Conservation (phyloP, 2,329 filamentous ascomycete species). For the Lecanicillium sp. region DNA sequence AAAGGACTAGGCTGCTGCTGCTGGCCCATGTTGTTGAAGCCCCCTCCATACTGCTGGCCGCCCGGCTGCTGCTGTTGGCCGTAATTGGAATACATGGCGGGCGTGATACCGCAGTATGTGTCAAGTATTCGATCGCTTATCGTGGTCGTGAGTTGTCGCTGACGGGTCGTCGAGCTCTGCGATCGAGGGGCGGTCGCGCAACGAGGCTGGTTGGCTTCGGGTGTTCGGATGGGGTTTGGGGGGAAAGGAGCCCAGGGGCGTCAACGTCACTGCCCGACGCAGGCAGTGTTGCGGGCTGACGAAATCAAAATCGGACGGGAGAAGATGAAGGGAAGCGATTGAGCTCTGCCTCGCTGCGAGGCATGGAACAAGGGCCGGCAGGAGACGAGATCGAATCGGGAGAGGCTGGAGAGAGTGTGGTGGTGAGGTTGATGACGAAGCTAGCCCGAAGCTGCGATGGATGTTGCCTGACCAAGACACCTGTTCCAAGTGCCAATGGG, state of each 20-base stretch:
- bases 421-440: slow-evolving; percentile 11
- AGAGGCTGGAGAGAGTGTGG: not conserved
- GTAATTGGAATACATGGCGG: slow-evolving; percentile 80
- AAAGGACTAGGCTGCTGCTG: slow-evolving; percentile 49
- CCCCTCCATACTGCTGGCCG: slow-evolving; percentile 48
- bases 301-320: not conserved
- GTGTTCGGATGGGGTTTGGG: slow-evolving; percentile 2
- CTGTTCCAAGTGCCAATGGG: not conserved
- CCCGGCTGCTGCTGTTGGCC: slow-evolving; percentile 68
- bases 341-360: not conserved
- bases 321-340: not conserved
- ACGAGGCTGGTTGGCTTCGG: not conserved
- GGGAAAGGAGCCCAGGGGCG: slow-evolving; percentile 1
- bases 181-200: not conserved
- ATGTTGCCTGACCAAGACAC: slow-evolving; percentile 10
- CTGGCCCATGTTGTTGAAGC: slow-evolving; percentile 36
- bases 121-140: too few relatives aligned
- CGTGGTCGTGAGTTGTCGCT: not conserved
- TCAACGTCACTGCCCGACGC: not conserved
- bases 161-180: not conserved
- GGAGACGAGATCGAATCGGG: not conserved
- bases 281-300: not conserved
- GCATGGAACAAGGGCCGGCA: not conserved
- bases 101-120: not conserved
- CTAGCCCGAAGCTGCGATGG: not conserved